These are phyloP conservation scores for Penicillium canariense DNA, from an alignment of 495 filamentous ascomycete species.

Conservation along the genomic window DNA sequence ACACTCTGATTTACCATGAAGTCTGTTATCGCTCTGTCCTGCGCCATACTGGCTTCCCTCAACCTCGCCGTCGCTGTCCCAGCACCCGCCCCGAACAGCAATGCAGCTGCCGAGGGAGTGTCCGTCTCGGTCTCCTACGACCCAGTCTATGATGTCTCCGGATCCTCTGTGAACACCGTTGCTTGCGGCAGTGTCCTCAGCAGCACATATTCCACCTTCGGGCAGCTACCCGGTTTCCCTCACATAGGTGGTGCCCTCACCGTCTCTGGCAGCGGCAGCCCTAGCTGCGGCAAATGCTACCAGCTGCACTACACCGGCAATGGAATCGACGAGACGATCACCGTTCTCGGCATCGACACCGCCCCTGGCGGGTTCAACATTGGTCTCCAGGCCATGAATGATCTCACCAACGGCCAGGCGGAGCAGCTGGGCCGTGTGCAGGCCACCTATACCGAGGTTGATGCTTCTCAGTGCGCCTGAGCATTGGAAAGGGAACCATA, in stretches of 20 bases:
- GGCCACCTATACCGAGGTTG: constrained; percentile 47
- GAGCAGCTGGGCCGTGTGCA: constrained; percentile 53
- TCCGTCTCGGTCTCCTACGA: constrained; percentile 40
- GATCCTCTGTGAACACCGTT: constrained; percentile 57
- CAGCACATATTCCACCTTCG: constrained; percentile 57
- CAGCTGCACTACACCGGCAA: constrained; percentile 49
- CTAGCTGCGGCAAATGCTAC: constrained; percentile 71
- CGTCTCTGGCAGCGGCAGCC: constrained; percentile 57
- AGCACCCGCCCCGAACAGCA: background rate
- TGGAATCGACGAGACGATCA: constrained; percentile 51
- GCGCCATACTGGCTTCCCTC: constrained; percentile 18
- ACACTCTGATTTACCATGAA: constrained; percentile 17
- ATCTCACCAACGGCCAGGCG: constrained; percentile 58
- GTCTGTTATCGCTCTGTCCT: constrained; percentile 18
- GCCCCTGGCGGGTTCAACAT: constrained; percentile 62
- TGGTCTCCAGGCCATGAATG: constrained; percentile 61
- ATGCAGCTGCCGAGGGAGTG: background rate
- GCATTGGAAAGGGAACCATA: background rate
- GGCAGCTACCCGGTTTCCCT: constrained; percentile 52
- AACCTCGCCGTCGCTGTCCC: constrained; percentile 18
- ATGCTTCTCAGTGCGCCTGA: constrained; percentile 37
- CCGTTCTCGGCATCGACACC: constrained; percentile 67
- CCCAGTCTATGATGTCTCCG: constrained; percentile 30
- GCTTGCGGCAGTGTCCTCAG: constrained; percentile 31
- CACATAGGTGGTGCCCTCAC: constrained; percentile 62